These are phyloP conservation scores for Cercospora sp. DNA, from an alignment of 2,329 filamentous ascomycete genomes.

Conservation along the genomic window DNA sequence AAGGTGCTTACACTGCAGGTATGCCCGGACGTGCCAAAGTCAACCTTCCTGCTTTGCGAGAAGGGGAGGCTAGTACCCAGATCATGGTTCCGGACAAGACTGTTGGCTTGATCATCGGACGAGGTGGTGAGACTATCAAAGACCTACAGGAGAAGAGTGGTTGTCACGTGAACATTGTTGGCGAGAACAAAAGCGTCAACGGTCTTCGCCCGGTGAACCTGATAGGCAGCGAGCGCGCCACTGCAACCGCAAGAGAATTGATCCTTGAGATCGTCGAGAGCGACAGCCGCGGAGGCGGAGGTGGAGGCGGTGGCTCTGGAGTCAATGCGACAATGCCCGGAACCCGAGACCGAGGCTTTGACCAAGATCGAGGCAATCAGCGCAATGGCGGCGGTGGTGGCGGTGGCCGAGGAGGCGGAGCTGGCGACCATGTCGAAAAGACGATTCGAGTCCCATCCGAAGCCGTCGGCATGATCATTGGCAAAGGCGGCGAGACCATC, in stretches of 20 bases:
- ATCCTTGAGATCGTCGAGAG: slow-evolving; percentile 95
- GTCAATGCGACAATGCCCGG: slow-evolving; percentile 23
- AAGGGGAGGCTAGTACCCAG: slow-evolving; percentile 82
- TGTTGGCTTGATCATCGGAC: slow-evolving; percentile 90
- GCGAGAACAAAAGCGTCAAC: slow-evolving; percentile 89
- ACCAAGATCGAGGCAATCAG: slow-evolving; percentile 32
- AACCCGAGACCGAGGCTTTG: slow-evolving; percentile 35
- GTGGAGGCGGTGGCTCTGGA: slow-evolving; percentile 36
- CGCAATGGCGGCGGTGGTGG: slow-evolving; percentile 42
- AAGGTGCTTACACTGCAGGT: slow-evolving; percentile 39
- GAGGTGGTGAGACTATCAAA: slow-evolving; percentile 87
- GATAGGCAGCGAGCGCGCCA: slow-evolving; percentile 74
- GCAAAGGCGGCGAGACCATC: slow-evolving; percentile 89
- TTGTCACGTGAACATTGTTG: slow-evolving; percentile 95
- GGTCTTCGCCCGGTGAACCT: slow-evolving; percentile 86
- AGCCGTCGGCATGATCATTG: slow-evolving; percentile 94
- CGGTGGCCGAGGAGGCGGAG: slow-evolving; percentile 45
- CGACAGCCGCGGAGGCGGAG: slow-evolving; percentile 58
- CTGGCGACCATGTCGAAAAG: slow-evolving; percentile 67
- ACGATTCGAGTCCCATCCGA: slow-evolving; percentile 84
- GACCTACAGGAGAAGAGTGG: slow-evolving; percentile 87
- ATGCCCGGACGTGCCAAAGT: slow-evolving; percentile 40
- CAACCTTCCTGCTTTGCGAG: slow-evolving; percentile 58
- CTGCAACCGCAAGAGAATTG: slow-evolving; percentile 76
- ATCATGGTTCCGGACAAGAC: slow-evolving; percentile 95